These are phyloP conservation scores for Fraxinus ornus DNA, from an alignment of 305 asterid species.

Conservation along the genomic window DNA sequence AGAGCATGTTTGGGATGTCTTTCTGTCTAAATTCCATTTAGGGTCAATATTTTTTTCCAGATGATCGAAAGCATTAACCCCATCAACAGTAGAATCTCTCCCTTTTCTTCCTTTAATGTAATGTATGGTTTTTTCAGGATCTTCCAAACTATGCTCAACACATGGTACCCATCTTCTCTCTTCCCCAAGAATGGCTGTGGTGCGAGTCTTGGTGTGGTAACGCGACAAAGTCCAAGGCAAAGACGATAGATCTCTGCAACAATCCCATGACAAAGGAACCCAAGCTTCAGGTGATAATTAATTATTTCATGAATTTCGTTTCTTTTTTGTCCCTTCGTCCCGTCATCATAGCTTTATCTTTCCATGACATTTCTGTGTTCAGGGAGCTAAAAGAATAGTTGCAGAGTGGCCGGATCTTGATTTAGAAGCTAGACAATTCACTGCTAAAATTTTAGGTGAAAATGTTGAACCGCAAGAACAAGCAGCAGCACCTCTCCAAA, in stretches of 20 bases:
- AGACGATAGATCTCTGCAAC: constrained; percentile 96
- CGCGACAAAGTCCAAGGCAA: constrained; percentile 79
- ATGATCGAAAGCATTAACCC: not conserved
- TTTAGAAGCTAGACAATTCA: constrained; percentile 75
- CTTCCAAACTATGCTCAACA: constrained; percentile 99
- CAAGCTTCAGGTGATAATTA: constrained; percentile 76
- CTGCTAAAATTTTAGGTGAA: constrained; percentile 74
- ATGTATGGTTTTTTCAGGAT: constrained; percentile 50
- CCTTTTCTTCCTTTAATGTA: constrained; percentile 3
- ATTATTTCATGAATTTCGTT: not conserved
- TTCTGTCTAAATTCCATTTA: not conserved
- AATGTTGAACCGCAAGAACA: constrained; percentile 47
- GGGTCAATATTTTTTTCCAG: not conserved
- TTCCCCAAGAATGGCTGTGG: constrained; percentile 99
- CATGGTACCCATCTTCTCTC: constrained; percentile 89
- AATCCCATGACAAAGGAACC: constrained; percentile 99
- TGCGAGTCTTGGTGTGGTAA: constrained; percentile 99
- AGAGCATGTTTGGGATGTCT: not conserved
- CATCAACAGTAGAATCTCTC: not conserved
- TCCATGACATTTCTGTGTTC: not conserved
- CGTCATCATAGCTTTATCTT: not conserved
- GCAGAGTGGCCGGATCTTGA: constrained; percentile 97
- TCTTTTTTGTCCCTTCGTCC: not conserved
- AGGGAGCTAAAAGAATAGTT: constrained; percentile 97
- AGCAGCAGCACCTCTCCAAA: constrained; percentile 33